Base-by-base conservation (phyloP, 306 rosid species). In the Glycine tomentella region DNA sequence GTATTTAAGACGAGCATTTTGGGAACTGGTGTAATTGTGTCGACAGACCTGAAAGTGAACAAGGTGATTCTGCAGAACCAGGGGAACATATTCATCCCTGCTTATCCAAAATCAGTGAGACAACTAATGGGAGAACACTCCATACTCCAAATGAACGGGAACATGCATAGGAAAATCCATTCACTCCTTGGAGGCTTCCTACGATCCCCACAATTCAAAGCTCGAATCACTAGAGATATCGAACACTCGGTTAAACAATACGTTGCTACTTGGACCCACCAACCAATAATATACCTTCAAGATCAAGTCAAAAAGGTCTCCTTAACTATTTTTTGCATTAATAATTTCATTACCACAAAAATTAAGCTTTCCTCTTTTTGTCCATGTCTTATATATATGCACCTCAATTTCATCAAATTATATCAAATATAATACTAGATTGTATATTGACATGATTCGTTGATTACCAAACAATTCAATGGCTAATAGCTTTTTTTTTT, bases 31-130 rank as follows among this genome's bases (percentile, higher is more conserved):
- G 97, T 95, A 77, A 93, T 95, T 72, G 92, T 91, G 50, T 95
- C 99, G 0, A 93, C 99, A 2, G 97, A 95, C 31, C 80, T 94
- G 0, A 98, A 95, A 0, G 97, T 91, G 83, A 95, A 95, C 84
- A 95, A 88, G 71, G 89, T 87, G 77, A 82, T 95, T 51, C 46
- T 95, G 42, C 96, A 89, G 45, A 95, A 95, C 82, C 98, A 95
- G 53, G 97, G 98, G 9, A 91, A 84, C 83, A 87, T 48, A 0
- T 95, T 93, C 58, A 75, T 89, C 25, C 99, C 99, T 44, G 99
- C 99, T 12, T 95, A 95, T 83, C 99, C 99, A 7, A 95, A 93
- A 90, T 91, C 99, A 6, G 84, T 95, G 1, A 86, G 82, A 45
- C 98, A 95, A 67, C 69, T 95, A 4, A 82, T 93, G 76, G 99